Conservation (phyloP, 139 green algal genomes). For the Axilococcus clingmanii region DNA sequence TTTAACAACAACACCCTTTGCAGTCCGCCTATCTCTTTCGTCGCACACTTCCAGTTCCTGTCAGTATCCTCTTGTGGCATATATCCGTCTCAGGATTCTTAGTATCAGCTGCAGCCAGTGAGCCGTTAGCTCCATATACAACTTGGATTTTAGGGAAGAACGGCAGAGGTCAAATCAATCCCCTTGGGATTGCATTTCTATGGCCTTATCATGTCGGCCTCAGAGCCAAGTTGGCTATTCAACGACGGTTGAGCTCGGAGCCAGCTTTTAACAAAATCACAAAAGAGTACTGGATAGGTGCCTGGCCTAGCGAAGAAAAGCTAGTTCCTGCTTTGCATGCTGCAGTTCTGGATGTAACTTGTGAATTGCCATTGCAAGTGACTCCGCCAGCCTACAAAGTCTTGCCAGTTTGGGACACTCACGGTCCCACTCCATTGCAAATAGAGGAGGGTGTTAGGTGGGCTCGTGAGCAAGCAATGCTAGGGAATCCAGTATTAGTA, state of each 20-base stretch:
- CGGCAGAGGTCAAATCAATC: slow-evolving; percentile 21
- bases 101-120: slow-evolving; percentile 28
- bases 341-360: slow-evolving; percentile 54
- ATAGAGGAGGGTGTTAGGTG: slow-evolving; percentile 49
- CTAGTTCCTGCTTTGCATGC: slow-evolving; percentile 31
- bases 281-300: slow-evolving; percentile 25
- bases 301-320: slow-evolving; percentile 18
- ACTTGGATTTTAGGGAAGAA: slow-evolving; percentile 47
- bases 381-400: slow-evolving; percentile 34
- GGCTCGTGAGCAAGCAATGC: slow-evolving; percentile 17
- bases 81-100: slow-evolving; percentile 20
- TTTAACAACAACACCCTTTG: too few species aligned
- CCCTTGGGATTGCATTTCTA: slow-evolving; percentile 17
- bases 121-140: slow-evolving; percentile 17
- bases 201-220: slow-evolving; percentile 49
- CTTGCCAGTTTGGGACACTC: slow-evolving; percentile 46
- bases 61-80: slow-evolving; percentile 22
- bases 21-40: slow-evolving; percentile 1
- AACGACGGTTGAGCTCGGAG: slow-evolving; percentile 24
- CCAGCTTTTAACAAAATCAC: slow-evolving; percentile 29
- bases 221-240: slow-evolving; percentile 36
- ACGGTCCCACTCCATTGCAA: slow-evolving; percentile 31
- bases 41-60: slow-evolving; percentile 9
- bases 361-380: slow-evolving; percentile 46
- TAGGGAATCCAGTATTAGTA: slow-evolving; percentile 34